Percentiles rank a stretch among this genome's conserved stretches.
Evolutionary conservation across 1,284 basidiomycete species (phyloP).

Genomic region (Marasmius tenuissimus): DNA sequence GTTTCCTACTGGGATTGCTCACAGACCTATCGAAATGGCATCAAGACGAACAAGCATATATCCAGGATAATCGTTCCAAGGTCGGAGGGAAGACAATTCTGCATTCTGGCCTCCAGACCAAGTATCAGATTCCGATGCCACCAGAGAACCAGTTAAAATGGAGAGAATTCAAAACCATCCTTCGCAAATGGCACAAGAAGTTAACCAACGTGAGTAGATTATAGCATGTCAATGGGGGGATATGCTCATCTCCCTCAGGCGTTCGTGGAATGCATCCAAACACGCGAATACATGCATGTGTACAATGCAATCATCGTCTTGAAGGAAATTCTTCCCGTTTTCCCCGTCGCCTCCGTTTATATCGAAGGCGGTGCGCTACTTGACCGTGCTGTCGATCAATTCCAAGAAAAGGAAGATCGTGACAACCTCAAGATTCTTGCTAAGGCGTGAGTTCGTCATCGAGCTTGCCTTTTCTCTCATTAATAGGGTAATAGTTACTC

Average conservation of each 20-base stretch:
- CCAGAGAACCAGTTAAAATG: constrained; percentile 65
- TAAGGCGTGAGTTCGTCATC: constrained; percentile 55
- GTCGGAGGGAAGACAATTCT: constrained; percentile 60
- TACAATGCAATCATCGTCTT: constrained; percentile 91
- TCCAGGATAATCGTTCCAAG: constrained; percentile 68
- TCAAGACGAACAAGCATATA: constrained; percentile 62
- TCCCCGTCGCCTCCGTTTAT: constrained; percentile 69
- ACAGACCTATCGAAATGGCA: constrained; percentile 80
- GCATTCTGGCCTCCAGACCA: constrained; percentile 66
- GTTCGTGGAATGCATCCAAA: constrained; percentile 63
- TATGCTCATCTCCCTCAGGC: constrained; percentile 37
- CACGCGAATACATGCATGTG: constrained; percentile 91
- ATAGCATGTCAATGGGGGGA: neutral
- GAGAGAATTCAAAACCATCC: constrained; percentile 68
- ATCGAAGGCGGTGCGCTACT: constrained; percentile 57
- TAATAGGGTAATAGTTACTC: constrained; percentile 51
- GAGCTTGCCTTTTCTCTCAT: neutral
- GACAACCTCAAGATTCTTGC: constrained; percentile 84
- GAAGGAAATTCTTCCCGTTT: constrained; percentile 86
- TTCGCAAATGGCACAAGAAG: constrained; percentile 83
- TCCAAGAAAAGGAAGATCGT: constrained; percentile 74
- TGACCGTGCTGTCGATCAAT: constrained; percentile 63
- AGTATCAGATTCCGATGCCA: constrained; percentile 39
- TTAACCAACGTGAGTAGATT: constrained; percentile 53
- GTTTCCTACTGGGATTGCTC: constrained; percentile 81